Evolutionary conservation across 2,329 filamentous ascomycete genomes (phyloP).

Genomic region (Fusarium torulosum): DNA sequence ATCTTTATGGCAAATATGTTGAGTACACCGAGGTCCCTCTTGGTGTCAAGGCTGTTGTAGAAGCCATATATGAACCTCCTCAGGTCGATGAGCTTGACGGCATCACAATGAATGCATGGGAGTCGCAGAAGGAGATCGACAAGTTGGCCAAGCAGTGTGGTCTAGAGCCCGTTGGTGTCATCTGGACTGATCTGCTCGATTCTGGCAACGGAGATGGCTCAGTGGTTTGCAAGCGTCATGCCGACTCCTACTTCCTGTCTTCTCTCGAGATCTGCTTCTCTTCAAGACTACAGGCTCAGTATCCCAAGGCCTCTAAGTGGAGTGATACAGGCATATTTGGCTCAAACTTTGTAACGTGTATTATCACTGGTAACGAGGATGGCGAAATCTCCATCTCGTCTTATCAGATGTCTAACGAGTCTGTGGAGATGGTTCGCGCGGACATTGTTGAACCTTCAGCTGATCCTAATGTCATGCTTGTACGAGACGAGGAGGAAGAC

Average conservation of each 20-base stretch:
- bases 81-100: constrained; percentile 92
- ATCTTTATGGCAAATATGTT: constrained; percentile 89
- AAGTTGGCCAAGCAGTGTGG: constrained; percentile 85
- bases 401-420: constrained; percentile 95
- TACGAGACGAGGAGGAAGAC: constrained; percentile 90
- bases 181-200: constrained; percentile 93
- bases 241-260: constrained; percentile 93
- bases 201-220: constrained; percentile 84
- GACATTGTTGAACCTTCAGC: constrained; percentile 96
- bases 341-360: constrained; percentile 96
- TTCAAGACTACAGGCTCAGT: constrained; percentile 85
- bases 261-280: constrained; percentile 94
- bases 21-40: constrained; percentile 94
- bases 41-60: constrained; percentile 93
- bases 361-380: constrained; percentile 91
- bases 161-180: constrained; percentile 88
- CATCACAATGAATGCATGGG: constrained; percentile 85
- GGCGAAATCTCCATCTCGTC: constrained; percentile 90
- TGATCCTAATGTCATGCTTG: constrained; percentile 93
- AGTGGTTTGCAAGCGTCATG: constrained; percentile 94
- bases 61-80: constrained; percentile 96
- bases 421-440: constrained; percentile 95
- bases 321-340: constrained; percentile 94
- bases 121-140: constrained; percentile 84
- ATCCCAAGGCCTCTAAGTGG: constrained; percentile 95